Conservation (phyloP, 2,329 filamentous ascomycete species). For the Pleomassaria siparia region DNA sequence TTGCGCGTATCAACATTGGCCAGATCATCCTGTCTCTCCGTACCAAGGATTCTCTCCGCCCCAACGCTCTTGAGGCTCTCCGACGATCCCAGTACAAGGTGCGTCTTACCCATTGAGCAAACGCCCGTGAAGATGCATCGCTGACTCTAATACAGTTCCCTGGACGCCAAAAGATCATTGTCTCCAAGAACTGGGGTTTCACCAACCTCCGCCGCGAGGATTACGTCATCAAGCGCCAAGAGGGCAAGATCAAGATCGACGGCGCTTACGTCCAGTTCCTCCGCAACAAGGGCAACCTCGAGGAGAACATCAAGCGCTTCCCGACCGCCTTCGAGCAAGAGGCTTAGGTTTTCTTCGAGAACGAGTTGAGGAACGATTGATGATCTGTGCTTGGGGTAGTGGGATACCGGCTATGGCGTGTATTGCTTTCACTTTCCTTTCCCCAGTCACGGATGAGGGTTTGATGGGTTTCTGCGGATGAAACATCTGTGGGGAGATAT, state of each 20-base stretch:
- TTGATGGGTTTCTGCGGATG: conserved; percentile 23
- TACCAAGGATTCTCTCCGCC: conserved; percentile 92
- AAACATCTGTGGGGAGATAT: conserved; percentile 32
- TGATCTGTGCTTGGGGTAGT: conserved; percentile 25
- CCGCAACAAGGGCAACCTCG: conserved; percentile 84
- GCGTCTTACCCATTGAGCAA: conserved; percentile 3
- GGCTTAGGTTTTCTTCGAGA: conserved; percentile 11
- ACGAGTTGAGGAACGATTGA: conserved; percentile 18
- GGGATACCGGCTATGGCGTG: conserved; percentile 42
- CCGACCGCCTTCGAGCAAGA: conserved; percentile 75
- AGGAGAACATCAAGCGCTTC: conserved; percentile 90
- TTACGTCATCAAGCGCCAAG: conserved; percentile 93
- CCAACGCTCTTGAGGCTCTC: conserved; percentile 94
- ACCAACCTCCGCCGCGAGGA: conserved; percentile 96
- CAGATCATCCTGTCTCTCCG: conserved; percentile 98
- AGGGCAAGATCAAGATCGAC: conserved; percentile 91
- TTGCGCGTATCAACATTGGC: conserved; percentile 99
- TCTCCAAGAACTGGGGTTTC: conserved; percentile 99
- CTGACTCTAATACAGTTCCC: conserved; percentile 66
- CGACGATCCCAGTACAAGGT: conserved; percentile 98
- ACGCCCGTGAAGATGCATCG: background rate
- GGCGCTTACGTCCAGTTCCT: conserved; percentile 99
- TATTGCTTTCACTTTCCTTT: conserved; percentile 35
- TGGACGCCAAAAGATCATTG: conserved; percentile 99
- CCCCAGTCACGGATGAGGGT: conserved; percentile 35